These are phyloP conservation scores for Russula foetens DNA, from an alignment of 768 basidiomycete genomes.

Conservation along the genomic window DNA sequence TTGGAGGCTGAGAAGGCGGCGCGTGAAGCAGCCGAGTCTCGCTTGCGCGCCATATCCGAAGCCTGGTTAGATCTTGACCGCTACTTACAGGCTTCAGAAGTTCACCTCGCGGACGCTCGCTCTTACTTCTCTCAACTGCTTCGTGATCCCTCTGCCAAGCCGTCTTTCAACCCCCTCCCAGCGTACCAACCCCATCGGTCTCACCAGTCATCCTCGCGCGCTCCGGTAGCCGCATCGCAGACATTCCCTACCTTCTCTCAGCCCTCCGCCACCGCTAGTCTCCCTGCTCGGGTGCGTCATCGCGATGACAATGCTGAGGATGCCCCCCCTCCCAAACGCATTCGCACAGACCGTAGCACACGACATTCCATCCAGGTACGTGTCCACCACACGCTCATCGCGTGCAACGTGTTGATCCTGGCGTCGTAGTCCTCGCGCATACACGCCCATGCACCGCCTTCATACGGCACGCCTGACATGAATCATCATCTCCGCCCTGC, in stretches of 20 bases:
- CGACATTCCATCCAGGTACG: conserved; percentile 27
- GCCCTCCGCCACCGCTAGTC: conserved; percentile 33
- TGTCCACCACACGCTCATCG: conserved; percentile 3
- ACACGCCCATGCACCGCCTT: conserved; percentile 21
- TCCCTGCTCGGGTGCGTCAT: conserved; percentile 34
- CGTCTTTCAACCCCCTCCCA: conserved; percentile 13
- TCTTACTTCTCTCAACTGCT: conserved; percentile 18
- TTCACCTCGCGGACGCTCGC: conserved; percentile 16
- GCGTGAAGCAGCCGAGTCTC: conserved; percentile 17
- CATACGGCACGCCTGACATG: conserved; percentile 17
- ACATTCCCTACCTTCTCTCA: conserved; percentile 30
- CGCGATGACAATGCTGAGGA: conserved; percentile 39
- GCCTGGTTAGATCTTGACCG: conserved; percentile 19
- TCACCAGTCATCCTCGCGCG: not conserved
- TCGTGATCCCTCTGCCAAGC: conserved; percentile 15
- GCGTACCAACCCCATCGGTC: conserved; percentile 10
- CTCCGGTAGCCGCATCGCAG: conserved; percentile 20
- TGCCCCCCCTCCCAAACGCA: conserved; percentile 43
- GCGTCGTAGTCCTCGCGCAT: conserved; percentile 19
- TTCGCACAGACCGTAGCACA: conserved; percentile 33
- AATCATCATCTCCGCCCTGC: conserved; percentile 23
- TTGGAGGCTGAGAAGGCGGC: conserved; percentile 18
- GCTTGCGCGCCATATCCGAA: conserved; percentile 16
- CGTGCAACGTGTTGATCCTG: not conserved
- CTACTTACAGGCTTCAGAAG: conserved; percentile 13